Base-by-base conservation (phyloP, 1,284 basidiomycete species). In the Apiotrichum siamense region DNA sequence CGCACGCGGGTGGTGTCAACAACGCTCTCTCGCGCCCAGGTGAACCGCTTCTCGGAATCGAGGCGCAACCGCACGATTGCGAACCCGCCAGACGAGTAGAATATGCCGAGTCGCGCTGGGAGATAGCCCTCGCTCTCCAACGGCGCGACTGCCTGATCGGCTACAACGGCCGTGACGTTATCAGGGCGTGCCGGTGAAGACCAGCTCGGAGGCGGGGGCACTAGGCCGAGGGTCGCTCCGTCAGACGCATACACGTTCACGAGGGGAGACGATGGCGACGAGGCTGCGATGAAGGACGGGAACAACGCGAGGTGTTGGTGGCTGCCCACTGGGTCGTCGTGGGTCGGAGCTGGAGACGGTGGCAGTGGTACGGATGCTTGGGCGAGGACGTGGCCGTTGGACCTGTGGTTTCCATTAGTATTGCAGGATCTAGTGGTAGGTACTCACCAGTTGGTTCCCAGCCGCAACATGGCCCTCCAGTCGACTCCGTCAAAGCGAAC, bases 191-290 rank as follows among this genome's bases (percentile, higher is more conserved):
- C 46, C 0, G 72, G 72, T 0, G 63, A 66, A 4, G 70, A 72
- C 73, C 73, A 75, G 0, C 72, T 69, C 1, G 72, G 73, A 0
- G 73, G 73, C 7, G 73, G 73, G 4, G 73, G 73, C 2, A 75
- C 66, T 29, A 75, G 61, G 26, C 72, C 72, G 0, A 75, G 51
- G 3, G 67, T 55, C 2, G 49, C 26, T 5, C 57, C 36, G 12
- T 51, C 35, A 4, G 39, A 15, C 3, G 44, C 36, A 44, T 73
- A 63, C 1, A 72, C 65, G 46, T 71, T 65, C 17, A 75, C 67
- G 1, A 74, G 59, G 0, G 73, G 73, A 0, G 72, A 73, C 4
- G 50, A 26, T 0, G 70, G 67, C 24, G 62, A 64, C 1, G 67
- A 61, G 9, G 68, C 66, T 51, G 70, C 67, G 50, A 75, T 72